These are phyloP conservation scores for Botrytis fragariae DNA, from an alignment of 2,329 filamentous ascomycete species.

Conservation along the genomic window DNA sequence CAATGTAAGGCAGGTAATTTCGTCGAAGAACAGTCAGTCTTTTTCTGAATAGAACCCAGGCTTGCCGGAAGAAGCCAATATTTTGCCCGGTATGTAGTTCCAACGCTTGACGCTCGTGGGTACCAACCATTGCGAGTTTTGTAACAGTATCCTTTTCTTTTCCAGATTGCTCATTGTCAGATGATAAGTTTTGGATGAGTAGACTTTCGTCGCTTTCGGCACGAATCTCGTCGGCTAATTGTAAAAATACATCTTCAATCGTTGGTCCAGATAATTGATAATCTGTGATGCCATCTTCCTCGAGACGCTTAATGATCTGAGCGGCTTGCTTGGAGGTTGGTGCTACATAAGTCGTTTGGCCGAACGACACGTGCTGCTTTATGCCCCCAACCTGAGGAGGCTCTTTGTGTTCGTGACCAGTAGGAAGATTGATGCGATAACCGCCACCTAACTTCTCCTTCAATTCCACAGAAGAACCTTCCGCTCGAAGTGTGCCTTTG, in stretches of 20 bases:
- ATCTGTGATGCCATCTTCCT: slow-evolving; percentile 64
- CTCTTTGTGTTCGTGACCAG: slow-evolving; percentile 49
- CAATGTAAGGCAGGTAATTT: slow-evolving; percentile 73
- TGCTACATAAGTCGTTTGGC: slow-evolving; percentile 71
- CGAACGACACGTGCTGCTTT: slow-evolving; percentile 59
- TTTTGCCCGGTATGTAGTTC: slow-evolving; percentile 65
- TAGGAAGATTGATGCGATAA: slow-evolving; percentile 75
- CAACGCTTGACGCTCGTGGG: slow-evolving; percentile 37
- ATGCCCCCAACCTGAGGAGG: slow-evolving; percentile 54
- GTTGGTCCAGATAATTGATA: slow-evolving; percentile 87
- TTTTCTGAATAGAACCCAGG: slow-evolving; percentile 73
- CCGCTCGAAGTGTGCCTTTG: slow-evolving; percentile 75
- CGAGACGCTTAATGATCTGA: slow-evolving; percentile 66
- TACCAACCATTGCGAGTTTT: slow-evolving; percentile 15
- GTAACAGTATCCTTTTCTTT: slow-evolving; percentile 35
- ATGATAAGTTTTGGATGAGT: slow-evolving; percentile 19
- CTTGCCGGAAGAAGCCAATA: slow-evolving; percentile 69
- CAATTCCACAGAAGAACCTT: slow-evolving; percentile 81
- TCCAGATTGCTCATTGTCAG: slow-evolving; percentile 16
- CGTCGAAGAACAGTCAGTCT: slow-evolving; percentile 72
- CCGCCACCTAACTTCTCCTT: slow-evolving; percentile 81
- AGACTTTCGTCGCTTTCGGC: slow-evolving; percentile 44
- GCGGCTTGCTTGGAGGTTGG: slow-evolving; percentile 68
- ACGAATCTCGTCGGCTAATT: slow-evolving; percentile 76
- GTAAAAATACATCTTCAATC: slow-evolving; percentile 89